These are phyloP conservation scores for Uncinocarpus reesii DNA, from an alignment of 2,329 filamentous ascomycete species.

Conservation along the genomic window DNA sequence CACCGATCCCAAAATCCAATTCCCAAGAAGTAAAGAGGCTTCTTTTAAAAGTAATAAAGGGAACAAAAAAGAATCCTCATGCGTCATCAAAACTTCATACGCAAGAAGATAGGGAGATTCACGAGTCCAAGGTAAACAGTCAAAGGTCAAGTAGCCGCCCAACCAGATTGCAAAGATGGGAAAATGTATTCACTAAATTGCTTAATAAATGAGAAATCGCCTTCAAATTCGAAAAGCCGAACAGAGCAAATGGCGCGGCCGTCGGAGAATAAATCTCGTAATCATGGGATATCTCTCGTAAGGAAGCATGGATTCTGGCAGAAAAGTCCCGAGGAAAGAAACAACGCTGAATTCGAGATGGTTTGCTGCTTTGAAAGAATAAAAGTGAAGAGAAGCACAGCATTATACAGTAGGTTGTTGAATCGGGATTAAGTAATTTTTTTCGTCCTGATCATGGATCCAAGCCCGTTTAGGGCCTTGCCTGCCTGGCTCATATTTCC, in stretches of 20 bases:
- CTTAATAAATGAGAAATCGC: neutral
- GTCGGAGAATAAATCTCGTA: neutral
- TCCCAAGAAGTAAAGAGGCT: no score
- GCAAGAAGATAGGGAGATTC: neutral
- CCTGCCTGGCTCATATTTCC: constrained; percentile 15
- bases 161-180: neutral
- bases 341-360: no score
- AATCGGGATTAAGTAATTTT: neutral
- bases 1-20: no score
- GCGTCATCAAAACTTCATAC: neutral
- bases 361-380: no score
- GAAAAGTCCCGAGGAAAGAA: no score
- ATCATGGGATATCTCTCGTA: neutral
- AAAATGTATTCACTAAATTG: neutral
- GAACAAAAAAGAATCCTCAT: no score
- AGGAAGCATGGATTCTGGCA: no score
- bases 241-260: neutral
- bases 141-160: neutral
- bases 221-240: neutral
- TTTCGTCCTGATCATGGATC: constrained; percentile 15
- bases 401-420: neutral
- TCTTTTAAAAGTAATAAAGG: no score
- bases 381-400: neutral
- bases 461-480: constrained; percentile 16
- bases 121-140: neutral